Conservation (phyloP, 2,329 filamentous ascomycete genomes). For the Apiospora phragmitis region DNA sequence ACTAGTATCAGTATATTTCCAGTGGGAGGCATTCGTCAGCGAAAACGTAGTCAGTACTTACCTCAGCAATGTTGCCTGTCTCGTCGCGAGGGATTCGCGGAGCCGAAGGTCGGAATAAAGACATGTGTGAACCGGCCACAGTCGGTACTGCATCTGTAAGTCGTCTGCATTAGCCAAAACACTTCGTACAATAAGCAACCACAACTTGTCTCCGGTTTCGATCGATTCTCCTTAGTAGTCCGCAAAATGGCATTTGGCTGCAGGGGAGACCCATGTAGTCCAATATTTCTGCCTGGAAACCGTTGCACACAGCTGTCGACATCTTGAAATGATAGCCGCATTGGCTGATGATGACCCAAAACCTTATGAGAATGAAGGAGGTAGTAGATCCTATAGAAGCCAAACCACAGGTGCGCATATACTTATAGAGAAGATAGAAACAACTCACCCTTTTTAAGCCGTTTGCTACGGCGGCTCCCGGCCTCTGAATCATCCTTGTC, state of each 20-base stretch:
- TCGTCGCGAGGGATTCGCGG: conserved; percentile 64
- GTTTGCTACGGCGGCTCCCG: conserved; percentile 81
- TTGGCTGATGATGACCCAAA: neutral
- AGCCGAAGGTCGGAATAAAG: conserved; percentile 80
- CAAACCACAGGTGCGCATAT: neutral
- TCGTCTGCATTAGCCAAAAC: conserved; percentile 36
- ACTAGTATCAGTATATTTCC: conserved; percentile 19
- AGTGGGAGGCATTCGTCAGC: neutral
- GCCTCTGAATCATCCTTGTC: conserved; percentile 62
- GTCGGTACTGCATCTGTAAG: conserved; percentile 67
- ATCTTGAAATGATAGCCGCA: neutral
- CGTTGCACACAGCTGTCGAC: neutral
- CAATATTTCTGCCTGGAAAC: neutral
- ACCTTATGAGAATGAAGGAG: neutral
- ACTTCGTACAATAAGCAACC: conserved; percentile 24
- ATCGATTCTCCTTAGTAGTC: neutral
- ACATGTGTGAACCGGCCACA: conserved; percentile 96
- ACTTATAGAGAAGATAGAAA: neutral
- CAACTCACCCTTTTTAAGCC: conserved; percentile 78
- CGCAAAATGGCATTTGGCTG: neutral
- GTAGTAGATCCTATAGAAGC: neutral
- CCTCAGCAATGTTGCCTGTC: conserved; percentile 43
- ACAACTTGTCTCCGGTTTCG: neutral
- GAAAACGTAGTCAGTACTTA: conserved; percentile 21
- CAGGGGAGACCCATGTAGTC: neutral